Percentiles rank a stretch among this genome's conserved stretches.
Evolutionary conservation across 1,284 basidiomycete species (phyloP).

Genomic region (Ceratobasidium sp.): DNA sequence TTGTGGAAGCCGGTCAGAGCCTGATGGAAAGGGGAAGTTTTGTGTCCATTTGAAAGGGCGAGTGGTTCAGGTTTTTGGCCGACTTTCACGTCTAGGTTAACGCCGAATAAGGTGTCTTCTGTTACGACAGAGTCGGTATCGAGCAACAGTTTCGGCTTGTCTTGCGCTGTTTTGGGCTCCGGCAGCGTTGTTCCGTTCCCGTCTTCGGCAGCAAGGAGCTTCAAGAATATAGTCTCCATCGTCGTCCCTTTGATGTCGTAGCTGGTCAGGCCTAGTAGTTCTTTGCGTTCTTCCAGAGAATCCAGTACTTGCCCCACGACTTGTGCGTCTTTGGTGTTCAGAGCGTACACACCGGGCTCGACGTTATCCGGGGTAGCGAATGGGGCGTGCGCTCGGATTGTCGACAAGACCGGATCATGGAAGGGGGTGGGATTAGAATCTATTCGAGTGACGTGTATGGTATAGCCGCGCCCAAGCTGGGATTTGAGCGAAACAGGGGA

Average conservation of each 20-base stretch:
- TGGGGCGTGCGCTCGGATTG: conserved; percentile 65
- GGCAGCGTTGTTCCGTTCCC: not conserved
- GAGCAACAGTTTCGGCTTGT: conserved; percentile 32
- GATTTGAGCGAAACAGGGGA: conserved; percentile 81
- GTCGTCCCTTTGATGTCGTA: conserved; percentile 80
- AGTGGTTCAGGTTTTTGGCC: conserved; percentile 52
- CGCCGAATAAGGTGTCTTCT: not conserved
- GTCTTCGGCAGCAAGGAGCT: conserved; percentile 68
- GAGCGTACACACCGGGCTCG: conserved; percentile 65
- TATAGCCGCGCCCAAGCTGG: conserved; percentile 79
- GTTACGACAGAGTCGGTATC: conserved; percentile 11
- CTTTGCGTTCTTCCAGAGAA: conserved; percentile 64
- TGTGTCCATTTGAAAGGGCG: conserved; percentile 65
- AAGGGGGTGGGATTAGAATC: conserved; percentile 17
- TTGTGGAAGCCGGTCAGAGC: conserved; percentile 80
- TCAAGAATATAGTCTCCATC: conserved; percentile 84
- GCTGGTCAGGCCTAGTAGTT: conserved; percentile 60
- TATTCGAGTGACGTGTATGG: conserved; percentile 67
- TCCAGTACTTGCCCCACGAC: conserved; percentile 70
- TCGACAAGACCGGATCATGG: conserved; percentile 57
- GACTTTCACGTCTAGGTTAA: not conserved
- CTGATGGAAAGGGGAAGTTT: conserved; percentile 67
- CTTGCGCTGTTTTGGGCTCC: conserved; percentile 51
- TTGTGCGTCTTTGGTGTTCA: conserved; percentile 69
- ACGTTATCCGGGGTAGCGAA: conserved; percentile 61